These are phyloP conservation scores for Cocos nucifera DNA, from an alignment of 176 grass and related monocot species.

Conservation along the genomic window DNA sequence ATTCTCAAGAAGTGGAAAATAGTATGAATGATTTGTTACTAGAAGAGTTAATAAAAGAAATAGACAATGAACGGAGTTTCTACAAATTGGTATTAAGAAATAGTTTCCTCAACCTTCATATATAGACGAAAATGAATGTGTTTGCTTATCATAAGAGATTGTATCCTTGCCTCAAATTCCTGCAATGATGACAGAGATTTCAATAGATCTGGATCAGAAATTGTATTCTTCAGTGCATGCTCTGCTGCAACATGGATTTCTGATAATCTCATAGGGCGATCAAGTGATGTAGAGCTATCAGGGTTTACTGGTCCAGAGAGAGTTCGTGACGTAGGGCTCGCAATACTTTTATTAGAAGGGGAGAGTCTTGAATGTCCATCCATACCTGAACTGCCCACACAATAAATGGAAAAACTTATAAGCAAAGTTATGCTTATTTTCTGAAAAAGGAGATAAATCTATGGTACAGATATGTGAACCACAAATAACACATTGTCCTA, in stretches of 20 bases:
- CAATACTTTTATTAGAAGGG: conserved; percentile 34
- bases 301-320: conserved; percentile 70
- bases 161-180: conserved; percentile 69
- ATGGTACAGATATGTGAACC: background rate
- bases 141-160: conserved; percentile 9
- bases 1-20: too few relatives aligned
- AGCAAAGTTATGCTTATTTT: conserved; percentile 4
- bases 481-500: too few relatives aligned
- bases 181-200: conserved; percentile 69
- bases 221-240: conserved; percentile 62
- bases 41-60: too few relatives aligned
- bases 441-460: background rate
- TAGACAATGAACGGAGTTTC: too few relatives aligned
- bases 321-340: conserved; percentile 58
- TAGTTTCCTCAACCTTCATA: too few relatives aligned
- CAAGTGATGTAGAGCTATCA: conserved; percentile 50
- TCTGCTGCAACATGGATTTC: conserved; percentile 99
- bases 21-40: too few relatives aligned
- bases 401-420: conserved; percentile 28
- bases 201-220: conserved; percentile 88
- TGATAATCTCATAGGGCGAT: conserved; percentile 91
- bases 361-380: conserved; percentile 56
- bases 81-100: too few relatives aligned
- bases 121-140: too few relatives aligned
- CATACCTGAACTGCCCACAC: conserved; percentile 68